Evolutionary conservation across 2,329 filamentous ascomycete species (phyloP).

Genomic region (Nannizziopsis barbatae): DNA sequence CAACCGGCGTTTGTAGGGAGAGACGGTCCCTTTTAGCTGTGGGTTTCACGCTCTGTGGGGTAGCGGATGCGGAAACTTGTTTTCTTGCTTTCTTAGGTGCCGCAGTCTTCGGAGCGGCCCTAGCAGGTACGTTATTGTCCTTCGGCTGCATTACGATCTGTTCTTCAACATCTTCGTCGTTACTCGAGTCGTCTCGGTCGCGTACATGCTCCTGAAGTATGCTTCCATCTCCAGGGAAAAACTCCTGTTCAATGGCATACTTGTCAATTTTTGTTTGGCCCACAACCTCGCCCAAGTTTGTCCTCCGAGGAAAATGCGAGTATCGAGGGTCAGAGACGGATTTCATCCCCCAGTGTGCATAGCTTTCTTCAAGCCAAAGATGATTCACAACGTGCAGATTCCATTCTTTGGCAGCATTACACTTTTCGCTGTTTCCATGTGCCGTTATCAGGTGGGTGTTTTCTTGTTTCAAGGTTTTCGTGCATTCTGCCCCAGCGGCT

Average conservation of each 20-base stretch:
- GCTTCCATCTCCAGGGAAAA: conserved; percentile 37
- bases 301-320: conserved; percentile 73
- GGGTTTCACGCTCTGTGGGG: conserved; percentile 13
- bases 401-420: conserved; percentile 84
- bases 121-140: conserved; percentile 22
- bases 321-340: conserved; percentile 64
- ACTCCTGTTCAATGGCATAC: conserved; percentile 58
- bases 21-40: conserved; percentile 23
- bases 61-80: conserved; percentile 10
- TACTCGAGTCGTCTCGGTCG: conserved; percentile 12
- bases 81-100: not conserved
- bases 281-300: conserved; percentile 85
- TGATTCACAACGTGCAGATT: conserved; percentile 83
- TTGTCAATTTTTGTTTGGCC: conserved; percentile 78
- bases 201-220: conserved; percentile 12
- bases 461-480: conserved; percentile 86
- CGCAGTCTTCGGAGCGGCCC: conserved; percentile 6
- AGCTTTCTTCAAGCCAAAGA: conserved; percentile 94
- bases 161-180: too few species aligned
- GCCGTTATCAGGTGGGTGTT: conserved; percentile 95
- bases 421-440: conserved; percentile 82
- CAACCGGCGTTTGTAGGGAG: conserved; percentile 43
- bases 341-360: conserved; percentile 72
- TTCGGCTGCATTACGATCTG: conserved; percentile 26
- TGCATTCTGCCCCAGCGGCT: conserved; percentile 76